These are phyloP conservation scores for Haematococcus sp. DNA, from an alignment of 139 green algal species.

Conservation along the genomic window DNA sequence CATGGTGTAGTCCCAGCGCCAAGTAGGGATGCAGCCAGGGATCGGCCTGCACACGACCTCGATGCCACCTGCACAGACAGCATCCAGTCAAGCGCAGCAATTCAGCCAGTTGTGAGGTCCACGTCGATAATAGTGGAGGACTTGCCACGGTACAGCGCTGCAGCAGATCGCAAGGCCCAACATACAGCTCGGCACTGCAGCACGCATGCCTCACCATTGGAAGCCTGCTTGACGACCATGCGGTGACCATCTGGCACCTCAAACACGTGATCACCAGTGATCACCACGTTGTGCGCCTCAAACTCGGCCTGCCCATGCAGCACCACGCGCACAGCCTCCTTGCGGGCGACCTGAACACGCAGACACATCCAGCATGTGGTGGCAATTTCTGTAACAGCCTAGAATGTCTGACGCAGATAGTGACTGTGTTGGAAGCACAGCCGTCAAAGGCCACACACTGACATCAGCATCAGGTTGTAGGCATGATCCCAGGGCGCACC, in stretches of 20 bases:
- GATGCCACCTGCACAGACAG: neutral
- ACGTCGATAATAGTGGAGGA: neutral
- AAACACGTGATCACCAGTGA: conserved; percentile 56
- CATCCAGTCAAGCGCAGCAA: neutral
- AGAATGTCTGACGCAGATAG: no score
- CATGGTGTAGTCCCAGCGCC: conserved; percentile 61
- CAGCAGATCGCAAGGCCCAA: neutral
- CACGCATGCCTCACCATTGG: conserved; percentile 8
- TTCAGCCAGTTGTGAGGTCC: neutral
- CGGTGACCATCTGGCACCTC: conserved; percentile 79
- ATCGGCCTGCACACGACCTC: conserved; percentile 18
- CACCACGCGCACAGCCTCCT: conserved; percentile 65
- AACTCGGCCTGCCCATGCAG: conserved; percentile 89
- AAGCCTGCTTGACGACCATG: conserved; percentile 59
- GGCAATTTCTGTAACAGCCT: no score
- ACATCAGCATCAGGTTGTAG: neutral
- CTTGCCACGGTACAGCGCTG: no score
- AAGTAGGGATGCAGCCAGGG: conserved; percentile 36
- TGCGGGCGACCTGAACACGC: conserved; percentile 45
- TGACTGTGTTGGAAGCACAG: neutral
- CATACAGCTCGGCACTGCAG: neutral
- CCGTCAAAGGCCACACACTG: conserved; percentile 10
- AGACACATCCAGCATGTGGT: no score
- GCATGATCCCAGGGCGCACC: no score
- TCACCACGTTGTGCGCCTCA: conserved; percentile 66